Base-by-base conservation (phyloP, 2,329 filamentous ascomycete genomes). In the Blastomyces parvus region DNA sequence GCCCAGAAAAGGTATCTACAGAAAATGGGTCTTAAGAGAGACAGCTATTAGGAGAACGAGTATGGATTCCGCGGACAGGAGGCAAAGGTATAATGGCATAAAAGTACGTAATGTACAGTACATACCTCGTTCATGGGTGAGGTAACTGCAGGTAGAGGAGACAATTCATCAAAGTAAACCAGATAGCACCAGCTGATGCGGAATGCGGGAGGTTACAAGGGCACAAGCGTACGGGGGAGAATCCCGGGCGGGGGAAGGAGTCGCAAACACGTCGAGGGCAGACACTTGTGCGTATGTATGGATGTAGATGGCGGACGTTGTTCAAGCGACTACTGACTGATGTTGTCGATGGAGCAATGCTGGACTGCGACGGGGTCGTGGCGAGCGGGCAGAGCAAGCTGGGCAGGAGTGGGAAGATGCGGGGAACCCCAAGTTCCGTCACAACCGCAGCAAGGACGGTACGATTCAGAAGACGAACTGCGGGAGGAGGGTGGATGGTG, bases 61-160 rank as follows among this genome's bases (percentile, higher is more conserved):
- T 55, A 36, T 33, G 52, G 5, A 55, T 9, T 36, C 3, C 8
- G 36, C 36, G 2, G 36, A 38, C 17, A 27, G 19, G 30, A 19
- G 30, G n/a, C 13, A 30, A 17, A 11, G 52, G 52, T 30, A 56
- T 55, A 6, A 56, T 11, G 19, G 52, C 52, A 19, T 14, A 30
- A n/a, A 38, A 22, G 33, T 38, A 27, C 2, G 52, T 55, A n/a
- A 27, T n/a, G 14, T 55, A 33, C 14, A 3, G 14, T 6, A 22
- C 22, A 36, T 58, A 58, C 33, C 33, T 36, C 13, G 55, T 42
- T 38, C 14, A 22, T 25, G n/a, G 4, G 40, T 30, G 38, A 56
- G 55, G 55, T 58, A 58, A 25, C 55, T 42, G 13, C 36, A 42
- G 9, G 55, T 58, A 58, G 55, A 58, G 36, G 13, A 9, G n/a